Evolutionary conservation across 352 stramenopile species (phyloP), one percentile per base, ranked within the genome.

Genomic region (Phytopythium kandeliae): DNA sequence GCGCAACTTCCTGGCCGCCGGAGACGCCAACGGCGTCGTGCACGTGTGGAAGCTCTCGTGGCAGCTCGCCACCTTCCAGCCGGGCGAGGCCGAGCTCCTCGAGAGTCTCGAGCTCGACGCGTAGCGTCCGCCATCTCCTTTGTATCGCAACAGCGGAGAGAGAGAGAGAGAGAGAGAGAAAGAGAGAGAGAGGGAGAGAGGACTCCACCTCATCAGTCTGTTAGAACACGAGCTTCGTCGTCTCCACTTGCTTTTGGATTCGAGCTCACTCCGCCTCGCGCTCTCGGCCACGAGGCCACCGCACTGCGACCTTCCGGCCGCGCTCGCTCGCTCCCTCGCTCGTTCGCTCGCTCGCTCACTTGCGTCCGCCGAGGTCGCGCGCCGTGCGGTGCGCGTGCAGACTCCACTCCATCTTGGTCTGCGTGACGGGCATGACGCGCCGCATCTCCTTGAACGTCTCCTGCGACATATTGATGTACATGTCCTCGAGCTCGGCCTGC

Each of bases 381-480:
- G 80, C 84, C 30, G 82, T 92, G 45, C 84, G 84, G 47, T 95
- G 84, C 26, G 80, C 78, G 54, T 92, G 75, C 44, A 95, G 47
- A 49, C 68, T 95, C 84, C 84, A 95, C 58, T 94, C 80, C 83
- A 94, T 94, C 67, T 94, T 94, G 21, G 78, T 91, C 50, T 92
- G 80, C 2, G 83, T 94, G 34, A 94, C 83, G 43, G 95, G 93
- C 81, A 98, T 96, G 12, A 97, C 90, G 48, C 95, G 84, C 46
- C 96, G 85, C 85, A 98, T 97, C 56, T 95, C 87, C 65, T 96
- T 96, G 60, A 97, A 96, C 9, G 90, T 96, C 58, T 97, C 85
- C 51, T 97, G 78, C 28, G 86, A 96, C 89, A 98, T 97, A 61
- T 95, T 96, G 55, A 89, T 92, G 69, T 97, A 97, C 85, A 98